These are phyloP conservation scores for Rhizoctonia solani DNA, from an alignment of 1,284 basidiomycete genomes.

Conservation along the genomic window DNA sequence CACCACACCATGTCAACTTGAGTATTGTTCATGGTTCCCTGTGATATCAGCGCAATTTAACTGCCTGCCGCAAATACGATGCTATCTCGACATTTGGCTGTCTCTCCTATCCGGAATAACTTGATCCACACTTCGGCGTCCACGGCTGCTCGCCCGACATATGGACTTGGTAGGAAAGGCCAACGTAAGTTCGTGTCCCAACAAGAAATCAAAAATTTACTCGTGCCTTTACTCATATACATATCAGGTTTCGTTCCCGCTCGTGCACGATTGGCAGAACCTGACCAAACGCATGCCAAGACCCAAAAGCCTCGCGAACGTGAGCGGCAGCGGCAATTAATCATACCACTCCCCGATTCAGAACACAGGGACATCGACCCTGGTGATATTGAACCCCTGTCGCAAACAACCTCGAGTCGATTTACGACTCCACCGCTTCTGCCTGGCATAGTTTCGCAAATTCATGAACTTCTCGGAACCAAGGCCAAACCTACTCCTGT, in stretches of 20 bases:
- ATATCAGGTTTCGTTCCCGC: constrained; percentile 3
- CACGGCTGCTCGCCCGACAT: constrained; percentile 1
- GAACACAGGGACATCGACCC: background rate
- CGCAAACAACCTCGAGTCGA: background rate
- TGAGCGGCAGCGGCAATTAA: too few species aligned
- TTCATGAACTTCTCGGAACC: constrained; percentile 60
- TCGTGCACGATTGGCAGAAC: constrained; percentile 15
- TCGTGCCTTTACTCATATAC: background rate
- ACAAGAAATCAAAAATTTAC: too few species aligned
- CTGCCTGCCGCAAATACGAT: too few species aligned
- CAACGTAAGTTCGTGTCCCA: constrained; percentile 17
- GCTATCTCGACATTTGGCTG: background rate
- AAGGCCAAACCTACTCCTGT: constrained; percentile 68
- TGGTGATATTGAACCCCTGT: background rate
- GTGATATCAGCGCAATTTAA: background rate
- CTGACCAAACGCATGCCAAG: background rate
- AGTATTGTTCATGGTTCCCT: background rate
- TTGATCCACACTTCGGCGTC: constrained; percentile 5
- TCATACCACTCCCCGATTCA: background rate
- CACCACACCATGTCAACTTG: background rate
- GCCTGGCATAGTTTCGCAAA: constrained; percentile 59
- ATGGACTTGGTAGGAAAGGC: background rate
- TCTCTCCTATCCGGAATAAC: background rate
- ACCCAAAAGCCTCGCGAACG: background rate
- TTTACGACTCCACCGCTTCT: constrained; percentile 72